Evolutionary conservation across 371 early-diverging fungal genomes (phyloP).

Genomic region (Syncephalis plumigaleata): DNA sequence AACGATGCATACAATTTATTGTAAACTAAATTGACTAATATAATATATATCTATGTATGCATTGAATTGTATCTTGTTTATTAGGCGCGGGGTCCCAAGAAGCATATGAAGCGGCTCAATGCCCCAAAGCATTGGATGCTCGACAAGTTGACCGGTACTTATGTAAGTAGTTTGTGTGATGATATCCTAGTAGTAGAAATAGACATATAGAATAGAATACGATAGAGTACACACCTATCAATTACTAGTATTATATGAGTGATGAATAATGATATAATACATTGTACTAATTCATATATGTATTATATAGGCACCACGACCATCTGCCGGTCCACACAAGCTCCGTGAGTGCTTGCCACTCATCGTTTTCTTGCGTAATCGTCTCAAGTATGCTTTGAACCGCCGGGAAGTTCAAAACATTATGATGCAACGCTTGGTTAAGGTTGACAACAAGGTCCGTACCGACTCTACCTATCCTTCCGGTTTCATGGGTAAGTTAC

Average conservation of each 20-base stretch:
- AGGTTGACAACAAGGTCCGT: conserved; percentile 98
- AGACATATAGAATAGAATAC: not conserved
- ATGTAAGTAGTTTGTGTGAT: conserved; percentile 23
- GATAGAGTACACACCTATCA: too few relatives aligned
- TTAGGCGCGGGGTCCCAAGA: conserved; percentile 97
- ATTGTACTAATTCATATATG: too few relatives aligned
- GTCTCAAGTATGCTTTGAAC: conserved; percentile 97
- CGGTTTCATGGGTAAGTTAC: conserved; percentile 80
- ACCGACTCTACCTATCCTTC: conserved; percentile 97
- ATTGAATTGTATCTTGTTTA: too few relatives aligned
- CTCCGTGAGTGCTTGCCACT: conserved; percentile 98
- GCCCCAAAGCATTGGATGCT: conserved; percentile 99
- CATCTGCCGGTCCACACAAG: conserved; percentile 99
- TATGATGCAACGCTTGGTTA: conserved; percentile 95
- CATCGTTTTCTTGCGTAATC: conserved; percentile 95
- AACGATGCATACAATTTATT: too few relatives aligned
- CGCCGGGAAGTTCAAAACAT: conserved; percentile 94
- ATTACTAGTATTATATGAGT: too few relatives aligned
- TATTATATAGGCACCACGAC: conserved; percentile 78
- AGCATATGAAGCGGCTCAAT: conserved; percentile 99
- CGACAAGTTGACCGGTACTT: conserved; percentile 97
- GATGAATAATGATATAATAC: too few relatives aligned
- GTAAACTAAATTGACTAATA: too few relatives aligned
- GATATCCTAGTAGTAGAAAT: not conserved
- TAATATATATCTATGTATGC: too few relatives aligned